Conservation (phyloP, 805 yeast species). For the Pichia insulana region DNA sequence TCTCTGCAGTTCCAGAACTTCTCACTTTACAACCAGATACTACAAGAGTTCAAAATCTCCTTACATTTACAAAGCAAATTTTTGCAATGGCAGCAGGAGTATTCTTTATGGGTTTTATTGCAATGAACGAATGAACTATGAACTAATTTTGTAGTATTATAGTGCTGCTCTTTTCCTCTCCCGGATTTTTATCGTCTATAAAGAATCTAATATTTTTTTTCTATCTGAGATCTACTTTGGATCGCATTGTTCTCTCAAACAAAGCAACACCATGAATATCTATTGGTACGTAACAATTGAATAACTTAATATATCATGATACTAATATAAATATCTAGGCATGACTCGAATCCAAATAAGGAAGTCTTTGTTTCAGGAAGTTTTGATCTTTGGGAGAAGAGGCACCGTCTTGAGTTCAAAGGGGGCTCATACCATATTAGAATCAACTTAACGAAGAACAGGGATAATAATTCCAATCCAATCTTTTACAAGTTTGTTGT, state of each 20-base stretch:
- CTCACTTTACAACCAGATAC: conserved; percentile 34
- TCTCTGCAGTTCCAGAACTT: conserved; percentile 69
- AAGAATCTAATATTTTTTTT: too few species aligned
- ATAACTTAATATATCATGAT: too few species aligned
- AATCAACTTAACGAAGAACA: not conserved
- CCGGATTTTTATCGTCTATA: too few species aligned
- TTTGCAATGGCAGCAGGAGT: conserved; percentile 45
- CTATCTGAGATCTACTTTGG: too few species aligned
- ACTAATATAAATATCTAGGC: not conserved
- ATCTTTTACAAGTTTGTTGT: conserved; percentile 49
- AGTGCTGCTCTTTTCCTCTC: too few species aligned
- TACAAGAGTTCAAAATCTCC: conserved; percentile 31
- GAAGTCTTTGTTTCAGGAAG: not conserved
- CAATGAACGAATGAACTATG: conserved; percentile 39
- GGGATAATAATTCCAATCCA: not conserved
- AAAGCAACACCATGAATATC: not conserved
- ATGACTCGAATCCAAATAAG: not conserved
- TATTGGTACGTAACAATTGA: not conserved
- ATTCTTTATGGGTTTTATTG: conserved; percentile 44
- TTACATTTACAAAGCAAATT: conserved; percentile 38
- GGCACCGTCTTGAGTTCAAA: not conserved
- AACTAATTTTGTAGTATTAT: too few species aligned
- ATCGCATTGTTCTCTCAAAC: too few species aligned
- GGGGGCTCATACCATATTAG: not conserved
- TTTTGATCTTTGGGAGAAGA: not conserved